These are phyloP conservation scores for Neonectria punicea DNA, from an alignment of 2,329 filamentous ascomycete species.

Conservation along the genomic window DNA sequence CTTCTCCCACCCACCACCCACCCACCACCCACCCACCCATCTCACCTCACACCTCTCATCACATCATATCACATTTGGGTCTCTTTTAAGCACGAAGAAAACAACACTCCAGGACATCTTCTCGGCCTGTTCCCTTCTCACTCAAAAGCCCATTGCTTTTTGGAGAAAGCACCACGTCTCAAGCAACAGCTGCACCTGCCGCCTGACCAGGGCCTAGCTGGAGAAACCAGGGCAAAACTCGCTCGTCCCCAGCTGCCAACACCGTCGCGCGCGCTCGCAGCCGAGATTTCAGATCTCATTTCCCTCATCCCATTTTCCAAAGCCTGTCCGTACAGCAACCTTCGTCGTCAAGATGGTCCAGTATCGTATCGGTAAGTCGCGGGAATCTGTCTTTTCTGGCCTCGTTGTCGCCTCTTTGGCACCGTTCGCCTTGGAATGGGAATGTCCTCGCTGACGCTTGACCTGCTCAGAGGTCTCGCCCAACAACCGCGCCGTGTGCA, in stretches of 20 bases:
- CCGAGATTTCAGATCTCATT: conserved; percentile 23
- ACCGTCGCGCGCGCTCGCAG: conserved; percentile 17
- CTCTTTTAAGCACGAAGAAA: conserved; percentile 10
- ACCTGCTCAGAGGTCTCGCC: conserved; percentile 72
- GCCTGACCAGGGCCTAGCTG: conserved; percentile 7
- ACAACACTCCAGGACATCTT: neutral
- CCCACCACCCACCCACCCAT: conserved; percentile 21
- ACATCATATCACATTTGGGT: conserved; percentile 12
- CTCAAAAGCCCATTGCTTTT: conserved; percentile 1
- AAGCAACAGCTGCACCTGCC: conserved; percentile 3
- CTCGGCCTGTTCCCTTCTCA: neutral
- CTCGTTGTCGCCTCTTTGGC: conserved; percentile 8
- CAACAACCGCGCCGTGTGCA: conserved; percentile 79
- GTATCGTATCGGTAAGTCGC: conserved; percentile 59
- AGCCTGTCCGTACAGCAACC: conserved; percentile 6
- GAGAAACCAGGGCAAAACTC: conserved; percentile 15
- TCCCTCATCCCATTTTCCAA: conserved; percentile 23
- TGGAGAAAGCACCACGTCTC: neutral
- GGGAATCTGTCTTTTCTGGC: neutral
- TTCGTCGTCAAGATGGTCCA: conserved; percentile 52
- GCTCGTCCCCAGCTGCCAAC: conserved; percentile 12
- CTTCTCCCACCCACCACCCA: conserved; percentile 25
- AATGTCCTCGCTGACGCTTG: conserved; percentile 24
- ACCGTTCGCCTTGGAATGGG: conserved; percentile 13
- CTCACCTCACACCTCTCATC: conserved; percentile 25